Conservation (phyloP, 2,329 filamentous ascomycete species). For the Monosporascus ibericus region DNA sequence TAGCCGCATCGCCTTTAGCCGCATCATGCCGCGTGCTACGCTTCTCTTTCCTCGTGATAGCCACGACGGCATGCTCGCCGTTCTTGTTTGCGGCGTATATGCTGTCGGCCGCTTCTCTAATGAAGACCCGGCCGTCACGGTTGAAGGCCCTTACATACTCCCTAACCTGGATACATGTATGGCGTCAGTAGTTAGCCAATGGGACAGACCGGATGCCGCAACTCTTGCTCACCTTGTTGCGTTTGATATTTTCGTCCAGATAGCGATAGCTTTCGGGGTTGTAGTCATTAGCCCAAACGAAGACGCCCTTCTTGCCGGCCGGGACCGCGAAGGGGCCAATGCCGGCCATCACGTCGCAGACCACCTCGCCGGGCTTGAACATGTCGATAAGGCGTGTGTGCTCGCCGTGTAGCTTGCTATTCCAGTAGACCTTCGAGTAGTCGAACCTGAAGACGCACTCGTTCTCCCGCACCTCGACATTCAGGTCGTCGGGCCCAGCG, state of each 20-base stretch:
- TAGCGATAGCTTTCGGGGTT: slow-evolving; percentile 82
- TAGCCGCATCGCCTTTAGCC: slow-evolving; percentile 22
- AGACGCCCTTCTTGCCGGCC: slow-evolving; percentile 81
- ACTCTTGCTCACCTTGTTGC: slow-evolving; percentile 64
- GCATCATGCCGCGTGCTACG: slow-evolving; percentile 19
- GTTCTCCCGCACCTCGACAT: slow-evolving; percentile 77
- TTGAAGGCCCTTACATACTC: slow-evolving; percentile 75
- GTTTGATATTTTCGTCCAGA: slow-evolving; percentile 61
- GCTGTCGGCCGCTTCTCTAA: slow-evolving; percentile 60
- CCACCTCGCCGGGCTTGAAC: slow-evolving; percentile 79
- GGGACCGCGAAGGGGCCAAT: slow-evolving; percentile 94
- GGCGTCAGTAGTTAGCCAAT: slow-evolving; percentile 3
- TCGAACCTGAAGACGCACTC: slow-evolving; percentile 87
- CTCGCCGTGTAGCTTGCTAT: slow-evolving; percentile 83
- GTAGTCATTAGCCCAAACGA: slow-evolving; percentile 95
- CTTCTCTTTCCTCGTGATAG: slow-evolving; percentile 43
- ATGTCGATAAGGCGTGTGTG: slow-evolving; percentile 71
- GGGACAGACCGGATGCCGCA: not conserved
- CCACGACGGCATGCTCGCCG: slow-evolving; percentile 49
- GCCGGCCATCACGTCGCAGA: slow-evolving; percentile 95
- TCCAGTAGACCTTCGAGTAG: slow-evolving; percentile 98
- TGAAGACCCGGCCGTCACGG: slow-evolving; percentile 75
- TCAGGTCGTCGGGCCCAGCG: slow-evolving; percentile 70
- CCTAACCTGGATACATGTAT: slow-evolving; percentile 37
- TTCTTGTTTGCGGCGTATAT: slow-evolving; percentile 46